phyloP scores from a whole-genome alignment of 805 yeast genomes.

The Zygosaccharomyces kombuchaensis region DNA sequence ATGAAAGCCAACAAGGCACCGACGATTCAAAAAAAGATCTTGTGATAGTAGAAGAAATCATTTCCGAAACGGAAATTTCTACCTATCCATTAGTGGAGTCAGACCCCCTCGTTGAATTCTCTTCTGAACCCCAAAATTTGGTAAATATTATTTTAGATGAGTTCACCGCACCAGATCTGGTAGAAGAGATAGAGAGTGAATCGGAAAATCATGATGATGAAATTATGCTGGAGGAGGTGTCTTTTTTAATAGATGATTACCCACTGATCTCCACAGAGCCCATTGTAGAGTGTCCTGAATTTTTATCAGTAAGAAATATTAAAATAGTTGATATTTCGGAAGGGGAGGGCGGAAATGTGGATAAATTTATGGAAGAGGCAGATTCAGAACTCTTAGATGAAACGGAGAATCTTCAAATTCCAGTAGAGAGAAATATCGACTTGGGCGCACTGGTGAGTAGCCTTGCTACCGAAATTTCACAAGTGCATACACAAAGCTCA shows the following conservation, averaged over 20 bases:
- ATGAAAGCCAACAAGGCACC: background rate
- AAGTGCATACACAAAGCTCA: background rate
- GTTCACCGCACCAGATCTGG: constrained; percentile 3
- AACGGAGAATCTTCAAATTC: background rate
- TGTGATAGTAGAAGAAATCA: constrained; percentile 6
- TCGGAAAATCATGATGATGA: background rate
- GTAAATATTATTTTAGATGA: constrained; percentile 2
- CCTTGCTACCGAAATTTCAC: background rate
- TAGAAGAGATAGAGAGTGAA: constrained; percentile 1
- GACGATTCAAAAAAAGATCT: background rate
- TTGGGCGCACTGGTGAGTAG: background rate
- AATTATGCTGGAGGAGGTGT: constrained; percentile 1
- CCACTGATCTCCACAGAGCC: constrained; percentile 5
- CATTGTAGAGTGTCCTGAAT: constrained; percentile 3
- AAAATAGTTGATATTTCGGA: background rate
- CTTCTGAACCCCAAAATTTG: background rate
- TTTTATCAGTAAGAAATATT: background rate
- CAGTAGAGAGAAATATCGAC: background rate
- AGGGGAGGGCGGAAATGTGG: background rate
- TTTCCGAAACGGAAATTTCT: background rate
- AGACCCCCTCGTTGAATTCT: constrained; percentile 8
- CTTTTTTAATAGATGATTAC: background rate
- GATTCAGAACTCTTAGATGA: background rate
- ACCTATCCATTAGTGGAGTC: constrained; percentile 3
- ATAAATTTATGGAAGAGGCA: background rate